Conservation (phyloP, 768 basidiomycete species). For the Kwoniella sp. region DNA sequence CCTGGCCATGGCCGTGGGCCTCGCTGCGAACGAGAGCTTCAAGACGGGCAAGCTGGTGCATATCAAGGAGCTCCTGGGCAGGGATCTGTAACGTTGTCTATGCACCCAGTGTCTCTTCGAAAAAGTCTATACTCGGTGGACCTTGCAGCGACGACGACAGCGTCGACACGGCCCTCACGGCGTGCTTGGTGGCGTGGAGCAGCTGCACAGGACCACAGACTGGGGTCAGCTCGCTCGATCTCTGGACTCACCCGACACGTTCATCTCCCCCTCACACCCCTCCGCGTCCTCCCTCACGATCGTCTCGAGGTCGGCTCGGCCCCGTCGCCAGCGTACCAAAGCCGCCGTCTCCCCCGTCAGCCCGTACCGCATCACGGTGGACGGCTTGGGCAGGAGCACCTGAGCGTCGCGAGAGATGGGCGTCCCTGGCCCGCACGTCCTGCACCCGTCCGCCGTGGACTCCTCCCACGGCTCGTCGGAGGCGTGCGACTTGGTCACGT, state of each 20-base stretch:
- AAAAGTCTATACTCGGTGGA: slow-evolving; percentile 21
- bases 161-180: slow-evolving; percentile 20
- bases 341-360: neutral
- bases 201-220: slow-evolving; percentile 34
- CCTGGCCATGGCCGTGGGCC: slow-evolving; percentile 54
- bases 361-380: slow-evolving; percentile 1
- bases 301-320: slow-evolving; percentile 21
- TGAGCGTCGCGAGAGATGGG: slow-evolving; percentile 11
- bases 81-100: slow-evolving; percentile 17
- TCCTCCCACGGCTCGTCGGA: slow-evolving; percentile 18
- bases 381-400: slow-evolving; percentile 4
- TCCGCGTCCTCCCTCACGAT: slow-evolving; percentile 12
- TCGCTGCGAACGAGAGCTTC: slow-evolving; percentile 57
- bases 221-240: neutral
- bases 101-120: slow-evolving; percentile 35
- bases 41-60: slow-evolving; percentile 54
- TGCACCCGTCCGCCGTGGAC: slow-evolving; percentile 3
- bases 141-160: slow-evolving; percentile 10
- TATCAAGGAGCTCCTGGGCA: slow-evolving; percentile 47
- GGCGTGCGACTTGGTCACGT: slow-evolving; percentile 24
- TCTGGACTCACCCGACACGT: slow-evolving; percentile 26
- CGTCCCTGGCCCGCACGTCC: slow-evolving; percentile 5
- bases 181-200: slow-evolving; percentile 15
- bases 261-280: slow-evolving; percentile 17
- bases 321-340: slow-evolving; percentile 9